Evolutionary conservation across 2,329 filamentous ascomycete genomes (phyloP), one percentile per base, ranked within the genome.

Genomic region (Rhexocercosporidium sp.): DNA sequence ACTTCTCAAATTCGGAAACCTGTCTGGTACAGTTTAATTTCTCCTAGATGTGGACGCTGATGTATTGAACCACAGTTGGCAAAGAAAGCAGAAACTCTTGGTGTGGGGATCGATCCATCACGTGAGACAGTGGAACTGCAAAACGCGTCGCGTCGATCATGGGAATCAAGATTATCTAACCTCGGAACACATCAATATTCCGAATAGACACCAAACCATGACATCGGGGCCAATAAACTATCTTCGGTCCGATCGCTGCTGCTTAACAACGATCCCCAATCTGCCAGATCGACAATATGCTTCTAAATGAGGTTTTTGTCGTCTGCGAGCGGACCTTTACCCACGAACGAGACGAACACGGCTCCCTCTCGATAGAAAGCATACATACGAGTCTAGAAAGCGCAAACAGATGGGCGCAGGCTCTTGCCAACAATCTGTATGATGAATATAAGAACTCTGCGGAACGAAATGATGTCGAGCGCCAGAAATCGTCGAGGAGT

Each of bases 341-440:
- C 29, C 29, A 54, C 29, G 27, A 54, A 5, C 18, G 29, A 20
- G 29, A 54, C 9, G 27, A n/a, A 14, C 2, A 37, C 18, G 27
- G 51, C 29, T 20, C 29, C 29, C 18, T 54, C 27, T 11, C 7
- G 18, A 34, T 54, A 31, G 51, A 54, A 37, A 54, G 51, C 51
- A 34, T 54, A 34, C 51, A 51, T 18, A 29, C 47, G 25, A 51
- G 11, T 14, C 11, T 6, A 3, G 25, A 51, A 6, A 51, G 47
- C 47, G 47, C 47, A 29, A 54, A 54, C 18, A 25, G 51, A 54
- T 54, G 51, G 51, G 51, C 51, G 20, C 51, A 34, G 37, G 51
- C 51, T 34, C 51, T 54, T 20, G 27, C 51, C 51, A 37, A 37
- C 27, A 34, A 54, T 37, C 29, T 27, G 6, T 18, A 34, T 29